Evolutionary conservation across 768 basidiomycete genomes (phyloP), one percentile per base, ranked within the genome.

Genomic region (Pholiota microspora): DNA sequence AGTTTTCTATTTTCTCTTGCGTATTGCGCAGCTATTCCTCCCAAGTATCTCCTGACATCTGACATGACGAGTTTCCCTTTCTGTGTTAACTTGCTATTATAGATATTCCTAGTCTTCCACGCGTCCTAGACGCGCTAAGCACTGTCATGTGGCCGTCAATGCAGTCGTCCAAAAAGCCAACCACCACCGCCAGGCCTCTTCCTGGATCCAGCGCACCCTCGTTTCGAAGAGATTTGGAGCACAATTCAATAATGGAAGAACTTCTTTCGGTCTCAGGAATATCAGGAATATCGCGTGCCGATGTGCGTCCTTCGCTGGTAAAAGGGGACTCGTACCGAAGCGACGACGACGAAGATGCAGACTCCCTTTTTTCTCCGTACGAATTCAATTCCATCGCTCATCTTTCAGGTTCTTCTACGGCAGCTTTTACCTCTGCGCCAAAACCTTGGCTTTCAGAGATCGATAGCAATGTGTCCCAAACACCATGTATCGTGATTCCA

Each of bases 131-230:
- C 63, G 88, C 91, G 9, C 72, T 94, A 40, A 86, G 89, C 67
- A 92, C 92, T 0, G 83, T 94, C 62, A 91, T 93, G 86, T 94
- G 91, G 91, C 86, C 91, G 3, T 87, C 86, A 0, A 85, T 94
- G 81, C 70, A 80, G 45, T 72, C 79, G 21, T 34, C 56, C 18
- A 24, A 24, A 35, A 51, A 40, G 9, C 1, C 45, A 8, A 1
- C 45, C 32, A 58, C 48, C 9, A 29, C 7, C 55, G 29, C 51
- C 36, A 51, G 46, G 23, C 3, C 54, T 10, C 36, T 44, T 6
- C 3, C 48, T 5, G 45, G 12, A 16, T 48, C 49, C 0, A 9
- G 31, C 5, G 36, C 35, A 3, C 42, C 25, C 13, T 32, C 7
- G 25, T 29, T 12, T 15, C 50, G 32, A 28, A n/a, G 44, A 45